phyloP scores from a whole-genome alignment of 2,329 filamentous ascomycete species.

The Fusarium miscanthi region DNA sequence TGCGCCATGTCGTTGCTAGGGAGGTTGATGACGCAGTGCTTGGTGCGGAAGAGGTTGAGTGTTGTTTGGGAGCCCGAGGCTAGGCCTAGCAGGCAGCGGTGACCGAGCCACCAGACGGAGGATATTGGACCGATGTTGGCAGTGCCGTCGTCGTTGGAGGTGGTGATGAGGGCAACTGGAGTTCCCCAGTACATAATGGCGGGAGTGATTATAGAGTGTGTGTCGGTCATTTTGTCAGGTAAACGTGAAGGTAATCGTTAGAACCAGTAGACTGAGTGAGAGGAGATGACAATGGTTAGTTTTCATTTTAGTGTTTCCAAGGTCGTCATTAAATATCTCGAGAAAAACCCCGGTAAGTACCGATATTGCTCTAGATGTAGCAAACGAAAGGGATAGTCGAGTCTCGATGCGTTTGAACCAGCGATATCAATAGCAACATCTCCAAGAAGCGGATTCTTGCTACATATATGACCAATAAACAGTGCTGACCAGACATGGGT shows the following conservation, averaged over 20 bases:
- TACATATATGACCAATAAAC: background rate
- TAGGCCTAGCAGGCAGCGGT: background rate
- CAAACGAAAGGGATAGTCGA: fast-evolving
- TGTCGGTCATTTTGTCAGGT: background rate
- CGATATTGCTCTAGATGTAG: background rate
- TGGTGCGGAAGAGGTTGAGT: background rate
- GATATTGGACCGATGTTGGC: background rate
- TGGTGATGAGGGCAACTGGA: background rate
- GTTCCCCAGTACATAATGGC: background rate
- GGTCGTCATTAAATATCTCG: background rate
- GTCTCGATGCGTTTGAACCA: fast-evolving
- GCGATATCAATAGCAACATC: background rate
- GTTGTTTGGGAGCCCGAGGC: background rate
- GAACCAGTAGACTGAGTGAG: too few relatives aligned
- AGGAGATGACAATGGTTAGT: too few relatives aligned
- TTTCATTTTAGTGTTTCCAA: background rate
- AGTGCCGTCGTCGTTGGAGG: background rate
- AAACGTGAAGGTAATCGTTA: fast-evolving
- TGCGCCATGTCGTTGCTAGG: background rate
- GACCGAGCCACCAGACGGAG: background rate
- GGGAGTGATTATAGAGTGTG: background rate
- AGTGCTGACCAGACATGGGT: background rate
- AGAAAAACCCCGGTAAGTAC: fast-evolving
- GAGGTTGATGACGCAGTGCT: background rate
- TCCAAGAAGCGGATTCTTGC: background rate